These are phyloP conservation scores for Euphrasia confusa DNA, from an alignment of 257 asterid species.

Conservation along the genomic window DNA sequence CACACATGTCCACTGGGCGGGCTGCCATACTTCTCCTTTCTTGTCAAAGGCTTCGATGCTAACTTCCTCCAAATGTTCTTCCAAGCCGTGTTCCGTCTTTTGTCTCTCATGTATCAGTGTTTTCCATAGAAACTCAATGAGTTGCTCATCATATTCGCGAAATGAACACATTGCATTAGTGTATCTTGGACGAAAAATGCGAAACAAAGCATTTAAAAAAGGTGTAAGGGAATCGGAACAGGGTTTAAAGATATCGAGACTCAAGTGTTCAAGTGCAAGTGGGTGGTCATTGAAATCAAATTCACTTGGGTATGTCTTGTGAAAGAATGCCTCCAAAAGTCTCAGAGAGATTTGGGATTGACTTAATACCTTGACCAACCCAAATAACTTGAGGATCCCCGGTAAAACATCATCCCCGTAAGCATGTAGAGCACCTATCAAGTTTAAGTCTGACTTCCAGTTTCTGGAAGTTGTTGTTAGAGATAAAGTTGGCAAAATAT, in stretches of 20 bases:
- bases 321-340: background rate
- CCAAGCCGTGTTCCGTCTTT: background rate
- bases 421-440: no score
- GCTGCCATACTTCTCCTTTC: background rate
- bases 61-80: background rate
- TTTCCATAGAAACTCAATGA: background rate
- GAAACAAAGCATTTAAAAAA: background rate
- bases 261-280: background rate
- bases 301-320: background rate
- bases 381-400: background rate
- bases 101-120: background rate
- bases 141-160: no score
- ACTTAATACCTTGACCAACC: background rate
- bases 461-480: no score
- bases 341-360: background rate
- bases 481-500: no score
- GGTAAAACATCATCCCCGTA: background rate
- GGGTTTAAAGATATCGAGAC: background rate
- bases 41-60: background rate
- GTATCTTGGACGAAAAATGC: background rate
- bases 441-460: no score
- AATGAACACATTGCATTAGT: background rate
- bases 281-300: background rate
- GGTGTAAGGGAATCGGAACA: background rate
- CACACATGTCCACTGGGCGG: background rate